A percentile compares a stretch with the other conserved stretches of the same genome.
These are phyloP conservation scores for Vitis labrusca DNA, from an alignment of 164 flowering plant genomes.

Conservation along the genomic window DNA sequence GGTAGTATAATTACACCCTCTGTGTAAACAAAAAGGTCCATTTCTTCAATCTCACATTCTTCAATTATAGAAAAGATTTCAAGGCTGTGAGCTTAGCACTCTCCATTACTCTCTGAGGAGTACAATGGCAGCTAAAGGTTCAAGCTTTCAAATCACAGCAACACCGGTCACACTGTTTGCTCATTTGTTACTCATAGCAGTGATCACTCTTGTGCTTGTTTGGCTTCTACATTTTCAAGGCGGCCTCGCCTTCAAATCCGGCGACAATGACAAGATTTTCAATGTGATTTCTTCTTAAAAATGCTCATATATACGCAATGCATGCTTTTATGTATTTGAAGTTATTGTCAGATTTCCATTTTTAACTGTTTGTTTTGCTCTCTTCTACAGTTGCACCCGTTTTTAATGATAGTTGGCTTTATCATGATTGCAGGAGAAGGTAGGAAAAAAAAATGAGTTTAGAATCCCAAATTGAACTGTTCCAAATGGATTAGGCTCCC, in stretches of 20 bases:
- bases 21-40: too few species aligned
- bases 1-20: too few species aligned
- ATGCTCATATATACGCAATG: not conserved
- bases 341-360: not conserved
- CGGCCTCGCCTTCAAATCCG: slow-evolving; percentile 46
- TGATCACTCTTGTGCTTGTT: slow-evolving; percentile 48
- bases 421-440: slow-evolving; percentile 62
- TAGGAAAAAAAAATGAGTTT: slow-evolving; percentile 7
- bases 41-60: too few species aligned
- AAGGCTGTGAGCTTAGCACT: too few species aligned
- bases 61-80: too few species aligned
- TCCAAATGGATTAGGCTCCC: too few species aligned
- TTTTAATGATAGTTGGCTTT: slow-evolving; percentile 50
- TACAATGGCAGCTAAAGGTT: slow-evolving; percentile 11
- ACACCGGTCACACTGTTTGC: slow-evolving; percentile 39
- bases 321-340: not conserved
- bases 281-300: slow-evolving; percentile 23
- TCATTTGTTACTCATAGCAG: slow-evolving; percentile 46
- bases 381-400: slow-evolving; percentile 55
- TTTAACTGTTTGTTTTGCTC: not conserved
- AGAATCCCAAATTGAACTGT: too few species aligned
- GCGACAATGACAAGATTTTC: slow-evolving; percentile 32
- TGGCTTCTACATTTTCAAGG: slow-evolving; percentile 47
- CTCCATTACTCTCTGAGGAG: too few species aligned
- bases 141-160: slow-evolving; percentile 21